Percentiles rank a stretch among this genome's conserved stretches.
These are phyloP conservation scores for Sordaria brevicollis DNA, from an alignment of 495 filamentous ascomycete species.

Conservation along the genomic window DNA sequence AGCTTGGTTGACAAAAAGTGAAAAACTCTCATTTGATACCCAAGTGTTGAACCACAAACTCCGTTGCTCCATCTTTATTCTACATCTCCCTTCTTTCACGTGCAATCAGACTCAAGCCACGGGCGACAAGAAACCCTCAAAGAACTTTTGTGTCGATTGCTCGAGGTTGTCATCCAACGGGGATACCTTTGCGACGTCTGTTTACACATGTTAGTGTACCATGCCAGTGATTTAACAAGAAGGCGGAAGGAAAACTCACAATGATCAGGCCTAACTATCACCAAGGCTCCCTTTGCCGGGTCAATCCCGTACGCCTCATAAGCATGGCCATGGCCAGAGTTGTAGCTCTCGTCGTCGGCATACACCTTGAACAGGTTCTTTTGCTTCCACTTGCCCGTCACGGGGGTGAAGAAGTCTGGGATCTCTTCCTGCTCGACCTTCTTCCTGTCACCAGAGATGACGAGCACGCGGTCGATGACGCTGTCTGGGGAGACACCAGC, in stretches of 20 bases:
- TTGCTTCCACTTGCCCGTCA: conserved; percentile 48
- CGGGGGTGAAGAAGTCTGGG: conserved; percentile 48
- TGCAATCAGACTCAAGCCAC: neutral
- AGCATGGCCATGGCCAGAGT: conserved; percentile 52
- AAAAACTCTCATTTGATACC: neutral
- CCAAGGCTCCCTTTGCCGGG: conserved; percentile 40
- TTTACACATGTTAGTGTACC: neutral
- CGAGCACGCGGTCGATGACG: conserved; percentile 50
- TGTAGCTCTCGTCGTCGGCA: conserved; percentile 58
- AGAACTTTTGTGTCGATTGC: conserved; percentile 10
- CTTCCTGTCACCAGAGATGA: conserved; percentile 43
- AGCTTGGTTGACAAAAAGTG: neutral
- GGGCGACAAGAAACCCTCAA: conserved; percentile 10
- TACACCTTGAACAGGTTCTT: conserved; percentile 53
- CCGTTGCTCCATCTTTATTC: neutral
- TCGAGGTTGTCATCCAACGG: conserved; percentile 5
- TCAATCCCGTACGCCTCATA: conserved; percentile 53
- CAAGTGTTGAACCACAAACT: neutral
- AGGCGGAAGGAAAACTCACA: conserved; percentile 32
- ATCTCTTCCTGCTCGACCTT: conserved; percentile 49
- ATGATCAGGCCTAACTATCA: conserved; percentile 59
- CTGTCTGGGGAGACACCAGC: conserved; percentile 38
- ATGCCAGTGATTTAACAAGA: neutral
- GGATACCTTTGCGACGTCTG: conserved; percentile 18
- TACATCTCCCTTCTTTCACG: neutral